Evolutionary conservation across 306 rosid genomes (phyloP).

Genomic region (Vicia villosa): DNA sequence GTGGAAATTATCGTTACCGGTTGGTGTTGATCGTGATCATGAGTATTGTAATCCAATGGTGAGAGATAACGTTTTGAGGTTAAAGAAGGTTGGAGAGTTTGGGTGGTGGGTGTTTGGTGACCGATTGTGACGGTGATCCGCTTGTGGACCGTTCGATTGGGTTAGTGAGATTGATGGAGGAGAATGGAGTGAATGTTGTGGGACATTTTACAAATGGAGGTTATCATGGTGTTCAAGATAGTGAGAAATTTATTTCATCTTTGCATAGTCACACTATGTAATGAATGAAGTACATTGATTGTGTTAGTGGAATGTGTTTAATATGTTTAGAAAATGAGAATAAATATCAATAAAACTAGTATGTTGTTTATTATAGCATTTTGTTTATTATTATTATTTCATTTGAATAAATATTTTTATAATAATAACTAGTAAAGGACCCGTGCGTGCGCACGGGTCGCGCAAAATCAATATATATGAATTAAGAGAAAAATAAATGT

Average conservation of each 20-base stretch:
- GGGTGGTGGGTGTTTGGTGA: conserved; percentile 48
- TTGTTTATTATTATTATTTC: too few relatives aligned
- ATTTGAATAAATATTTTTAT: too few relatives aligned
- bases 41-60: conserved; percentile 55
- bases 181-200: conserved; percentile 41
- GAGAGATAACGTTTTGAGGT: background rate
- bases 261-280: background rate
- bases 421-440: too few relatives aligned
- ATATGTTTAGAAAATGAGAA: too few relatives aligned
- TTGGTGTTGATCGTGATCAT: conserved; percentile 54
- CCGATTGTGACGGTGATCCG: conserved; percentile 55
- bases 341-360: too few relatives aligned
- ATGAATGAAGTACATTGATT: background rate
- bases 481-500: too few relatives aligned
- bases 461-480: too few relatives aligned
- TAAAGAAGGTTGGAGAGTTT: conserved; percentile 28
- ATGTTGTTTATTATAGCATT: too few relatives aligned
- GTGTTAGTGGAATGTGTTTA: too few relatives aligned
- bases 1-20: conserved; percentile 56
- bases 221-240: conserved; percentile 46
- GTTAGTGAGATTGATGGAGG: conserved; percentile 38
- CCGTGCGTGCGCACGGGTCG: too few relatives aligned
- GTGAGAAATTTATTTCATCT: conserved; percentile 31
- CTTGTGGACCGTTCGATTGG: conserved; percentile 52
- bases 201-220: conserved; percentile 46